Percentiles rank a stretch among this genome's conserved stretches.
Evolutionary conservation across 1,139 yeast species (phyloP).

Genomic region (Pichia sp.): DNA sequence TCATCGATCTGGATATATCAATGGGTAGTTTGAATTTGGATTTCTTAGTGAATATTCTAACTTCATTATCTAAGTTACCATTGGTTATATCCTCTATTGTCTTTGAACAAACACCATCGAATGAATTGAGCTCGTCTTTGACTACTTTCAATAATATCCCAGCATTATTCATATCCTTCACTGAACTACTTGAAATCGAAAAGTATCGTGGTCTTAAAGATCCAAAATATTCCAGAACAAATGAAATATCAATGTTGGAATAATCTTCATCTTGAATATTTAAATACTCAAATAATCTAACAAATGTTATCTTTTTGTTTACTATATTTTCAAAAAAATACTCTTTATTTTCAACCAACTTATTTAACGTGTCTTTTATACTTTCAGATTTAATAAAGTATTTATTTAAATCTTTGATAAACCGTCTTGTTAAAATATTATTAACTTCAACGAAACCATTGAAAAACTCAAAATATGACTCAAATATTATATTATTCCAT

Average conservation of each 20-base stretch:
- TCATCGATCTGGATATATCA: constrained; percentile 69
- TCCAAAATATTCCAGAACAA: constrained; percentile 72
- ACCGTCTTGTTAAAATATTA: constrained; percentile 86
- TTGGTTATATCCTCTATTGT: constrained; percentile 64
- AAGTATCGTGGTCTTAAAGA: constrained; percentile 89
- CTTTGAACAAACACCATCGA: constrained; percentile 82
- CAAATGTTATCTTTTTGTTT: constrained; percentile 53
- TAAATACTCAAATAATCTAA: constrained; percentile 58
- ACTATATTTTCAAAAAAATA: constrained; percentile 59
- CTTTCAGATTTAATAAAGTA: constrained; percentile 62
- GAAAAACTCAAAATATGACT: constrained; percentile 66
- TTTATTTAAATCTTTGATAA: constrained; percentile 59
- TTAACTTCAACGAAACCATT: constrained; percentile 83
- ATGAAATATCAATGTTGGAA: constrained; percentile 73
- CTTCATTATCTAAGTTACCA: constrained; percentile 42
- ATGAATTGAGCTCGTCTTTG: constrained; percentile 40
- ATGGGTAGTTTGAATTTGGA: constrained; percentile 88
- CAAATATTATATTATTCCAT: neutral
- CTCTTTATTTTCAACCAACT: constrained; percentile 58
- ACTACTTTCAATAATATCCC: constrained; percentile 70
- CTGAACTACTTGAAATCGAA: constrained; percentile 56
- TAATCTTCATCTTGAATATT: constrained; percentile 49
- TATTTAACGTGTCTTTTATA: constrained; percentile 41
- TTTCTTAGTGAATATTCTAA: constrained; percentile 87
- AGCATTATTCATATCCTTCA: constrained; percentile 22